Conservation (phyloP, 2,329 filamentous ascomycete genomes). For the Chrysoporthe puriensis region DNA sequence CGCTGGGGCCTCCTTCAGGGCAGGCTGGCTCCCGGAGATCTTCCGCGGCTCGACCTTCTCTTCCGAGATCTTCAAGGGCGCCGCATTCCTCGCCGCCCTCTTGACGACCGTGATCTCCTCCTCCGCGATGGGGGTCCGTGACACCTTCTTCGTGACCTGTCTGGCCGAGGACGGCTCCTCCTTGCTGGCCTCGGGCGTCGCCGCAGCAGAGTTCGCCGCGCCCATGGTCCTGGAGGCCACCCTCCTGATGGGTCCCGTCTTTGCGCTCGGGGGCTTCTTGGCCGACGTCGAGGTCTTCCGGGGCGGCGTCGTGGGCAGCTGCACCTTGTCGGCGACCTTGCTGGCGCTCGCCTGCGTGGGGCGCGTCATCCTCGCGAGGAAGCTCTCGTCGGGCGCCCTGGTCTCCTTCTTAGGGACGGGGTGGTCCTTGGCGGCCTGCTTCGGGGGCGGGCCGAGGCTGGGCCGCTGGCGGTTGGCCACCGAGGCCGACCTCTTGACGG, state of each 20-base stretch:
- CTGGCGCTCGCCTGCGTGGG: constrained; percentile 61
- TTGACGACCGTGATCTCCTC: constrained; percentile 29
- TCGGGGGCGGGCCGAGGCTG: constrained; percentile 62
- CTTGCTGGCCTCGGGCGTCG: constrained; percentile 26
- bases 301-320: constrained; percentile 49
- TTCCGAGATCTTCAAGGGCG: constrained; percentile 14
- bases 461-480: constrained; percentile 49
- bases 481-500: constrained; percentile 50
- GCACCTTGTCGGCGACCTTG: constrained; percentile 67
- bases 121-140: constrained; percentile 33
- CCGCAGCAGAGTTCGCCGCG: constrained; percentile 18
- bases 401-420: constrained; percentile 53
- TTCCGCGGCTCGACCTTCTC: not conserved
- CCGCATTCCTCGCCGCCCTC: constrained; percentile 25
- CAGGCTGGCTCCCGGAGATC: constrained; percentile 25
- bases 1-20: constrained; percentile 12
- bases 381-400: constrained; percentile 65
- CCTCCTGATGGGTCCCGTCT: constrained; percentile 30
- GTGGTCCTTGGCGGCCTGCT: constrained; percentile 55
- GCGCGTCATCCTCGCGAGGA: constrained; percentile 81
- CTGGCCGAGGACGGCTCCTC: constrained; percentile 26
- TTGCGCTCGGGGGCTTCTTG: constrained; percentile 31
- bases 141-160: constrained; percentile 32
- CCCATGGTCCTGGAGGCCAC: constrained; percentile 32
- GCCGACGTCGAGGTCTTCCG: constrained; percentile 40